Percentiles rank a stretch among this genome's conserved stretches.
phyloP scores from a whole-genome alignment of 116 monocot species.

The Papilionanthe hybrid region DNA sequence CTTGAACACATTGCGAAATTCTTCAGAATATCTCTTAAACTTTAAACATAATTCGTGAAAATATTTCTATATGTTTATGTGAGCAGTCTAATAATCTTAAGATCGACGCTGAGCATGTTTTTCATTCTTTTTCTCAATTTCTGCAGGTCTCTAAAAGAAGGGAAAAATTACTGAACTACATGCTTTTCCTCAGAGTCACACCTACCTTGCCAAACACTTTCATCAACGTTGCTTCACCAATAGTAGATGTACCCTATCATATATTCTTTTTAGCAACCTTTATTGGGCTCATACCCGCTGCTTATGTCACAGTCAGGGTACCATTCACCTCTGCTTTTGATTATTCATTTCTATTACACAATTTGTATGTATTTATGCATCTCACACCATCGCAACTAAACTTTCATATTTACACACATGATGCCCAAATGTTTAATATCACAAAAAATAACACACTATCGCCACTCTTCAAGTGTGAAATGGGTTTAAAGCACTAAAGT shows the following conservation, averaged over 20 bases:
- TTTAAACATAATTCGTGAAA: background rate
- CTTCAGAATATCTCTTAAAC: background rate
- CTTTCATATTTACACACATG: no score
- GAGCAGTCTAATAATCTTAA: background rate
- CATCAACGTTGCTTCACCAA: constrained; percentile 92
- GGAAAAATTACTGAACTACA: constrained; percentile 87
- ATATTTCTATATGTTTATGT: background rate
- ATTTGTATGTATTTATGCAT: no score
- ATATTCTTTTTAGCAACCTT: constrained; percentile 64
- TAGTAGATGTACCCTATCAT: constrained; percentile 72
- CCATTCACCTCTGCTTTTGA: background rate
- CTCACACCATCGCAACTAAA: no score
- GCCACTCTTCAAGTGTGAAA: no score
- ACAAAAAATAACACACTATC: no score
- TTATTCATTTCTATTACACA: background rate
- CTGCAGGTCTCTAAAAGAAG: constrained; percentile 81
- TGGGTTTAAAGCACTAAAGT: no score
- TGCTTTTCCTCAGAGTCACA: constrained; percentile 97
- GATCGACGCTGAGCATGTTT: background rate
- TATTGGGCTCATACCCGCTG: constrained; percentile 86
- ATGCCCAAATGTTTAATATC: no score
- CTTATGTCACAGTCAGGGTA: constrained; percentile 94
- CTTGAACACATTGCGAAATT: background rate
- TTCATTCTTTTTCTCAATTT: background rate
- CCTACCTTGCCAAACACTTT: constrained; percentile 96